phyloP scores from a whole-genome alignment of 2,329 filamentous ascomycete genomes.

The Leptodontidium sp. region DNA sequence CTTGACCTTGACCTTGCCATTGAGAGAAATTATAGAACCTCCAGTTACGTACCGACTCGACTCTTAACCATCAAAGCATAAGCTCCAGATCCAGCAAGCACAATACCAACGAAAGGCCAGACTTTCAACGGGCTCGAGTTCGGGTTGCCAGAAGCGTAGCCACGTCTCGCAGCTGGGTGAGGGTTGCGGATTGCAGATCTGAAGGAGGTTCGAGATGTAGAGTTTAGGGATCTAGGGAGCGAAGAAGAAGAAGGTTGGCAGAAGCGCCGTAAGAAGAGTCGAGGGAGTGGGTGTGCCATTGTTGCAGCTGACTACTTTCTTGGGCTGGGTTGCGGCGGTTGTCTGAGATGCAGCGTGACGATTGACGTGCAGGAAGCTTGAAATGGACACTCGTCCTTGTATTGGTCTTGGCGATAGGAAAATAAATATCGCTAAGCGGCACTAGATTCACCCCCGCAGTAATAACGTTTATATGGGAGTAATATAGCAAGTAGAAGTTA shows the following conservation, averaged over 20 bases:
- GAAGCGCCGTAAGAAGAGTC: conserved; percentile 40
- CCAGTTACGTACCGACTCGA: conserved; percentile 48
- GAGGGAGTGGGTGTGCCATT: conserved; percentile 42
- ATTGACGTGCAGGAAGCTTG: conserved; percentile 30
- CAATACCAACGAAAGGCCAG: conserved; percentile 52
- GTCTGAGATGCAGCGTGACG: conserved; percentile 29
- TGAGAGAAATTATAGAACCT: not conserved
- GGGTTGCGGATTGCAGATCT: conserved; percentile 32
- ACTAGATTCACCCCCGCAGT: not conserved
- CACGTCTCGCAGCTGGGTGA: conserved; percentile 30
- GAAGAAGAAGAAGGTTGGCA: conserved; percentile 37
- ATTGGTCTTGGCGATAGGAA: not conserved
- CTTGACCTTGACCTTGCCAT: not conserved
- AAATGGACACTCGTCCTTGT: conserved; percentile 12
- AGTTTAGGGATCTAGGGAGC: conserved; percentile 33
- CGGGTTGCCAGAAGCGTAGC: conserved; percentile 44
- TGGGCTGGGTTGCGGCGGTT: conserved; percentile 11
- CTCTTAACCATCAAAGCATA: conserved; percentile 60
- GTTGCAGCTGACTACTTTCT: conserved; percentile 11
- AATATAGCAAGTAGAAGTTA: too few species aligned
- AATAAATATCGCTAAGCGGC: conserved; percentile 16
- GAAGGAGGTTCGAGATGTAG: conserved; percentile 33
- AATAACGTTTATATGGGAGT: too few species aligned
- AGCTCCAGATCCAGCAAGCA: conserved; percentile 55
- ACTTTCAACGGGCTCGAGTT: conserved; percentile 47